Percentiles rank a stretch among this genome's conserved stretches.
Evolutionary conservation across 176 grass and related monocot species (phyloP).

Genomic region (Musa schizocarpa): DNA sequence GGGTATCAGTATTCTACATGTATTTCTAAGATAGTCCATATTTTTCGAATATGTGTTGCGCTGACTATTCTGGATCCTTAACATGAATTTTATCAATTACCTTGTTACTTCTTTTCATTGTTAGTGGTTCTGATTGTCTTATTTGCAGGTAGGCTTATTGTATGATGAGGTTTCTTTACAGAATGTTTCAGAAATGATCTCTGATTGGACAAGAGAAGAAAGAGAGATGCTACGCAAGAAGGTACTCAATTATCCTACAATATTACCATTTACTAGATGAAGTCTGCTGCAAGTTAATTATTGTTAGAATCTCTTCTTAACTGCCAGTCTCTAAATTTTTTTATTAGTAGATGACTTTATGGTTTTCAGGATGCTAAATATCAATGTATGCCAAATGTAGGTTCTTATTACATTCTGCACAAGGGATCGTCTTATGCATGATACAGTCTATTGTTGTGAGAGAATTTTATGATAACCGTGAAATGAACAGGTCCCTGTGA

Average conservation of each 20-base stretch:
- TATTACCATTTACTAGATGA: background rate
- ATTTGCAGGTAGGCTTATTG: slow-evolving; percentile 66
- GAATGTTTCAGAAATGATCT: slow-evolving; percentile 72
- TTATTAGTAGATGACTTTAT: no score
- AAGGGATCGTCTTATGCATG: background rate
- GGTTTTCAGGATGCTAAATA: no score
- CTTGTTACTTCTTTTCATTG: background rate
- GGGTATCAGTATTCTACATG: slow-evolving; percentile 35
- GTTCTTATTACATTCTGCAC: background rate
- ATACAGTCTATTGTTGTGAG: background rate
- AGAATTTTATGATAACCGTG: background rate
- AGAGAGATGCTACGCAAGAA: slow-evolving; percentile 77
- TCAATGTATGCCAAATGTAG: no score
- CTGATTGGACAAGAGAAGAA: slow-evolving; percentile 93
- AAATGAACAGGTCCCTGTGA: slow-evolving; percentile 54
- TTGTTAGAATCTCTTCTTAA: background rate
- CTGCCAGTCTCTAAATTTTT: background rate
- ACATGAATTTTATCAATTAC: background rate
- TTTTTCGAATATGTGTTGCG: background rate
- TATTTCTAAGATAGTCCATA: background rate
- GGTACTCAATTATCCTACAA: slow-evolving; percentile 21
- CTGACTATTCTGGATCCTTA: background rate
- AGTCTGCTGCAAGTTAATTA: background rate
- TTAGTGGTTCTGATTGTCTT: background rate
- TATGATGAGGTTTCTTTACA: slow-evolving; percentile 89